These are phyloP conservation scores for Perilla frutescens DNA, from an alignment of 257 asterid genomes.

Conservation along the genomic window DNA sequence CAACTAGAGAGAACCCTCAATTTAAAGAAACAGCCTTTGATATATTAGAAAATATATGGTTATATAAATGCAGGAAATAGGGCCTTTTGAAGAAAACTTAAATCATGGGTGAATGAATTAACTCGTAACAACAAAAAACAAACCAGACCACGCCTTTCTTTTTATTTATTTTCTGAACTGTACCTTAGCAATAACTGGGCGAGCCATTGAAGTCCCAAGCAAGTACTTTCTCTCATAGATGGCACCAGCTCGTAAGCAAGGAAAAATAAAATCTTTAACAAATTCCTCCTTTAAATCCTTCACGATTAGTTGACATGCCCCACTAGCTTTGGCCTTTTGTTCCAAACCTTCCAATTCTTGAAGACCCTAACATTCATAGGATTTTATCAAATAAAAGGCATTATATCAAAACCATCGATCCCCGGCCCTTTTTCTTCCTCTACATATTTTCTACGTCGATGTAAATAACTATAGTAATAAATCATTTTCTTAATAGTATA, in stretches of 20 bases:
- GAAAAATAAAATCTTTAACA: constrained; percentile 86
- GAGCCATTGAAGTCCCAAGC: constrained; percentile 99
- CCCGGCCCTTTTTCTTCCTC: constrained; percentile 6
- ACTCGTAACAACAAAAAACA: not conserved
- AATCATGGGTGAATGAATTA: not conserved
- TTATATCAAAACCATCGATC: not conserved
- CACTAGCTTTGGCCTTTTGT: constrained; percentile 94
- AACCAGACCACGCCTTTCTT: not conserved
- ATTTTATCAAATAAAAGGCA: constrained; percentile 22
- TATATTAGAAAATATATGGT: constrained; percentile 17
- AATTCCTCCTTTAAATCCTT: constrained; percentile 96
- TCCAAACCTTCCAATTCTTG: constrained; percentile 96
- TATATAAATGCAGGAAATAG: not conserved
- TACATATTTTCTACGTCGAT: too few species aligned
- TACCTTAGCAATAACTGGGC: constrained; percentile 98
- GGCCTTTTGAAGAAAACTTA: not conserved
- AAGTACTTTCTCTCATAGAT: constrained; percentile 91
- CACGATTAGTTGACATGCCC: constrained; percentile 95
- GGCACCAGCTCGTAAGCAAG: constrained; percentile 96
- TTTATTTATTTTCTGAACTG: constrained; percentile 15
- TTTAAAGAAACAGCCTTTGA: not conserved
- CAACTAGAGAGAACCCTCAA: not conserved
- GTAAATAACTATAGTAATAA: constrained; percentile 4
- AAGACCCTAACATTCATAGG: constrained; percentile 56
- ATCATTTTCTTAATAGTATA: constrained; percentile 16